A percentile compares a stretch with the other conserved stretches of the same genome.
These are phyloP conservation scores for Blakeslea trispora DNA, from an alignment of 371 early-diverging fungal genomes.

Conservation along the genomic window DNA sequence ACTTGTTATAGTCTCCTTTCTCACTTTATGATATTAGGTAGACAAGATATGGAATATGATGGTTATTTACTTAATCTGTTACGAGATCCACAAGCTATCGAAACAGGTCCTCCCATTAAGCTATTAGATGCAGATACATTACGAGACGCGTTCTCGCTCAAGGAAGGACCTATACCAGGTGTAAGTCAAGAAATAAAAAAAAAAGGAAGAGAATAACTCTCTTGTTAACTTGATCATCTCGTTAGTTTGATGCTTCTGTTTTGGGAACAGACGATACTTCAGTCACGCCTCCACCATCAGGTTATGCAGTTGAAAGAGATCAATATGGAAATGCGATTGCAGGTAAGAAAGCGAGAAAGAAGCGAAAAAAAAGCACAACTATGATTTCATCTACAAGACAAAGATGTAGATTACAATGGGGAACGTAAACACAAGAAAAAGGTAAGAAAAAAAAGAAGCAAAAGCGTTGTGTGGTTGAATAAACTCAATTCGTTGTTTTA, in stretches of 20 bases:
- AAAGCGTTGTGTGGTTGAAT: not conserved
- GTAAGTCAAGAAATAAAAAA: constrained; percentile 47
- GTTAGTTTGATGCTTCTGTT: constrained; percentile 60
- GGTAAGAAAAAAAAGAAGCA: constrained; percentile 32
- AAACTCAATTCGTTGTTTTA: too few species aligned
- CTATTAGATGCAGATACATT: constrained; percentile 49
- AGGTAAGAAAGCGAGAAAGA: too few species aligned
- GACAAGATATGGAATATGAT: constrained; percentile 42
- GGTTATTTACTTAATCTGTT: constrained; percentile 43
- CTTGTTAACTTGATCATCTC: not conserved
- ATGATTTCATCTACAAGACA: too few species aligned
- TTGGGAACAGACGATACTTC: constrained; percentile 49
- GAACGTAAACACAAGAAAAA: constrained; percentile 65
- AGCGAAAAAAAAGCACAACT: not conserved
- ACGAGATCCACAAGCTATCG: constrained; percentile 45
- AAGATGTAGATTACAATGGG: constrained; percentile 45
- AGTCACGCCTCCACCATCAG: not conserved
- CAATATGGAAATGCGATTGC: constrained; percentile 1
- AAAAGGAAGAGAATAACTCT: not conserved
- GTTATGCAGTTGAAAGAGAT: constrained; percentile 2
- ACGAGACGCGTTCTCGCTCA: constrained; percentile 53
- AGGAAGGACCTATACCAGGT: constrained; percentile 61
- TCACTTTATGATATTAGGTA: constrained; percentile 34
- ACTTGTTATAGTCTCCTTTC: not conserved
- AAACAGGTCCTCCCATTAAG: constrained; percentile 34